Conservation (phyloP, 164 flowering plant genomes). For the grape (Vitis vinifera) region ASM3070453v1 NC_081807.1:2430501-2431000, state of each 20-base stretch:
- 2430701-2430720: neutral
- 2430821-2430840: too few species aligned
- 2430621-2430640: too few species aligned
- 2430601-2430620: too few species aligned
- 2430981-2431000: slow-evolving; percentile 17
- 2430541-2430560: too few species aligned
- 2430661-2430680: neutral
- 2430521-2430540: too few species aligned
- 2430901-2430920: slow-evolving; percentile 3
- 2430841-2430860: too few species aligned
- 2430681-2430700: slow-evolving; percentile 13
- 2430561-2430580: too few species aligned
- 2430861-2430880: neutral
- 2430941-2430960: slow-evolving; percentile 27
- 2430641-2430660: too few species aligned
- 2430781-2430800: neutral
- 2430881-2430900: slow-evolving; percentile 17
- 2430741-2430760: neutral
- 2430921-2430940: slow-evolving; percentile 29
- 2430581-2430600: too few species aligned
- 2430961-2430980: slow-evolving; percentile 11
- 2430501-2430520: too few species aligned
- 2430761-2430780: slow-evolving; percentile 18
- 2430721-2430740: slow-evolving; percentile 8
- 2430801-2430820: neutral